Base-by-base conservation (phyloP, 257 asterid genomes). In the Solanum paucissectum region DNA sequence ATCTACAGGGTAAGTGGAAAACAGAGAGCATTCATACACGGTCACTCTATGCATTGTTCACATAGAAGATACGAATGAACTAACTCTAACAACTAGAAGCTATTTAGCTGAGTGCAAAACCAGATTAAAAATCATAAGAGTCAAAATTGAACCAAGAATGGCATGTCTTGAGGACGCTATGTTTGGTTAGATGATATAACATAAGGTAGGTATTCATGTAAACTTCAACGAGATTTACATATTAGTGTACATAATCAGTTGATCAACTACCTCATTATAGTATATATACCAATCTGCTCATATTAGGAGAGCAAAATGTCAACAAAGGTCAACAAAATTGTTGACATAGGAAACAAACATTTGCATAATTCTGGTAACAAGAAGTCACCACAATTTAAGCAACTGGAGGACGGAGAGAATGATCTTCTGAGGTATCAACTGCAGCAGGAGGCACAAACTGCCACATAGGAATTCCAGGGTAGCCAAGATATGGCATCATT, bases 371-470 rank as follows among this genome's bases (percentile, higher is more conserved):
- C 66, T 69, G 84, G 82, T 87, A 16, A 11, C 64, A 33, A 27
- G 55, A 38, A 33, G 75, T 52, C 72, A 36, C 60, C 87, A 60
- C 12, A 52, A 87, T 27, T 91, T 91, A 92, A 77, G 94, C 94
- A 72, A 90, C 93, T 9, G 93, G 93, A 25, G 94, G 90, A 9
- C 92, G 91, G 36, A 89, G 94, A 58, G 92, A 68, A 25, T 90
- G 93, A 83, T 91, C 95, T 86, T 90, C 91, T 52, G 95, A 90
- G 71, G 94, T 89, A 87, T 93, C 94, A 77, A 89, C 89, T 37
- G 91, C 90, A 46, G 93, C 89, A 62, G 92, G 91, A 20, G 94
- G 90, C 87, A 89, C 88, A 36, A 91, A 90, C 72, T 90, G 94
- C 95, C 93, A 91, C 94, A 91, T 89, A 3, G 93, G 90, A 21